These are phyloP conservation scores for Tagetes erecta DNA, from an alignment of 129 eudicot species.

Conservation along the genomic window DNA sequence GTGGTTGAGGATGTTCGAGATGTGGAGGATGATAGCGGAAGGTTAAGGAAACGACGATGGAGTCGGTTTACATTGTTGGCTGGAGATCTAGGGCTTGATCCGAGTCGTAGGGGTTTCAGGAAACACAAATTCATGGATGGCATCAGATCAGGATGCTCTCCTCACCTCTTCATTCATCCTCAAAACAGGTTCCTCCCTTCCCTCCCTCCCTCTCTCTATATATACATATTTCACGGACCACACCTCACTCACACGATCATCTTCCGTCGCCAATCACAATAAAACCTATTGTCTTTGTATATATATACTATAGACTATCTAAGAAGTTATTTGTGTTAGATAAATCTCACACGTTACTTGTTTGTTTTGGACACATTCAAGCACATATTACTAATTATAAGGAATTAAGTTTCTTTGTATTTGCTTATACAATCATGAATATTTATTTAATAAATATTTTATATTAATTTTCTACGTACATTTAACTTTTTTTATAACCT, in stretches of 20 bases:
- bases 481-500: no score
- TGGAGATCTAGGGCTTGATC: conserved; percentile 48
- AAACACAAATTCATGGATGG: conserved; percentile 49
- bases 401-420: not conserved
- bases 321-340: not conserved
- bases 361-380: conserved; percentile 2
- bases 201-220: not conserved
- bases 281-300: no score
- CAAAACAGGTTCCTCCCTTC: conserved; percentile 53
- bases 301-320: not conserved
- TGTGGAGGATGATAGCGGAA: conserved; percentile 38
- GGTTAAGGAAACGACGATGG: conserved; percentile 36
- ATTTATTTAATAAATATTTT: no score
- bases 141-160: conserved; percentile 48
- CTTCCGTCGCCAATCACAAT: no score
- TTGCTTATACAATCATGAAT: not conserved
- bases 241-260: no score
- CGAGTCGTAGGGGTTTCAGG: conserved; percentile 36
- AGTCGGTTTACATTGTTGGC: conserved; percentile 56
- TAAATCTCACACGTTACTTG: conserved; percentile 20
- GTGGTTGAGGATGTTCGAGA: conserved; percentile 43
- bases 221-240: no score
- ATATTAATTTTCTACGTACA: no score
- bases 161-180: conserved; percentile 61
- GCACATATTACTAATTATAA: not conserved